phyloP scores from a whole-genome alignment of 75 land plant species.

The Ceratopteris richardii region DNA sequence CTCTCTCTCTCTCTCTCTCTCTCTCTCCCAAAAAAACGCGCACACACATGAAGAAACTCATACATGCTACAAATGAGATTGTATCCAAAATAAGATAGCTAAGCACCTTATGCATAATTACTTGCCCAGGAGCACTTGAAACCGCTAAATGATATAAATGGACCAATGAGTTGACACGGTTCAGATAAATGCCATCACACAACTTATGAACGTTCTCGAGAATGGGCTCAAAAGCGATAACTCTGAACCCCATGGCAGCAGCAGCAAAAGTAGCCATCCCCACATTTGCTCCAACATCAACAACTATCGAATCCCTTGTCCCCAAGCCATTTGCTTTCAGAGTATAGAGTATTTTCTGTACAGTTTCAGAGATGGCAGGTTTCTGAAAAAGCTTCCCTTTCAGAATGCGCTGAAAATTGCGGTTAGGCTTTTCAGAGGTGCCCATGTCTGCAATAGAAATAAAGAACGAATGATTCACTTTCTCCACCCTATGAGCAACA shows the following conservation, averaged over 20 bases:
- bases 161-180: constrained; percentile 44
- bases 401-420: constrained; percentile 65
- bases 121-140: constrained; percentile 60
- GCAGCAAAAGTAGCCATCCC: constrained; percentile 96
- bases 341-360: constrained; percentile 53
- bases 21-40: too few relatives aligned
- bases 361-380: constrained; percentile 60
- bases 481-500: constrained; percentile 69
- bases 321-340: neutral
- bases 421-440: constrained; percentile 72
- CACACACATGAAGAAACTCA: too few relatives aligned
- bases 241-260: constrained; percentile 76
- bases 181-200: constrained; percentile 76
- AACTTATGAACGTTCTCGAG: constrained; percentile 73
- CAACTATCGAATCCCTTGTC: constrained; percentile 28
- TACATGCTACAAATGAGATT: too few relatives aligned
- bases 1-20: neutral
- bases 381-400: constrained; percentile 74
- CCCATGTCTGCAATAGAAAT: constrained; percentile 74
- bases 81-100: too few relatives aligned
- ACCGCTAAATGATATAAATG: constrained; percentile 62
- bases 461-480: constrained; percentile 53
- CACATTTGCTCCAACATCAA: constrained; percentile 88
- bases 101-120: constrained; percentile 75
- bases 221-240: constrained; percentile 76